Conservation (phyloP, 768 basidiomycete species). For the Agaricus blazei region DNA sequence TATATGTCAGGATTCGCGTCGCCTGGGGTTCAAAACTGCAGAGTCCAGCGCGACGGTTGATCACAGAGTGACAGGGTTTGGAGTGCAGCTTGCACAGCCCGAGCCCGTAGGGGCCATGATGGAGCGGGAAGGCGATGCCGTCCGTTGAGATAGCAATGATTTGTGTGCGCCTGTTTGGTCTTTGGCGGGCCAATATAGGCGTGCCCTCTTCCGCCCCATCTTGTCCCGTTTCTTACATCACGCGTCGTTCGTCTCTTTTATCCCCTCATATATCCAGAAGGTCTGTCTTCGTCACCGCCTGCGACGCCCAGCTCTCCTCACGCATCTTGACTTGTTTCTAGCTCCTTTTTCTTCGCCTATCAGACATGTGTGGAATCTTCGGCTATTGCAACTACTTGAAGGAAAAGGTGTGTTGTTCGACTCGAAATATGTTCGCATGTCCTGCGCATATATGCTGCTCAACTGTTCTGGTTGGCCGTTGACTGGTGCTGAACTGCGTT, state of each 20-base stretch:
- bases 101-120: background rate
- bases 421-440: slow-evolving; percentile 1
- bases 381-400: slow-evolving; percentile 92
- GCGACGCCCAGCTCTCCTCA: background rate
- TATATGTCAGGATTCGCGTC: too few relatives aligned
- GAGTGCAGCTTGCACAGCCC: too few relatives aligned
- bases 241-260: slow-evolving; percentile 17
- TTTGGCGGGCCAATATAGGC: slow-evolving; percentile 20
- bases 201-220: background rate
- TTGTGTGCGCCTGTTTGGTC: slow-evolving; percentile 19
- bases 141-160: background rate
- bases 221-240: slow-evolving; percentile 10
- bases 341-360: slow-evolving; percentile 11
- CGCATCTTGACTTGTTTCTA: slow-evolving; percentile 3
- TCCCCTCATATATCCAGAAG: slow-evolving; percentile 11
- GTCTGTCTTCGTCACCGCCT: slow-evolving; percentile 11
- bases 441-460: background rate
- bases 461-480: background rate
- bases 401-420: slow-evolving; percentile 69
- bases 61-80: too few relatives aligned
- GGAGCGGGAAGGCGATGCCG: slow-evolving; percentile 1
- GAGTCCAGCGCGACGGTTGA: too few relatives aligned
- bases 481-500: too few relatives aligned
- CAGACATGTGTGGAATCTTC: slow-evolving; percentile 89
- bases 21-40: too few relatives aligned